Evolutionary conservation across 2,329 filamentous ascomycete species (phyloP).

Genomic region (Paecilomyces fulvus): DNA sequence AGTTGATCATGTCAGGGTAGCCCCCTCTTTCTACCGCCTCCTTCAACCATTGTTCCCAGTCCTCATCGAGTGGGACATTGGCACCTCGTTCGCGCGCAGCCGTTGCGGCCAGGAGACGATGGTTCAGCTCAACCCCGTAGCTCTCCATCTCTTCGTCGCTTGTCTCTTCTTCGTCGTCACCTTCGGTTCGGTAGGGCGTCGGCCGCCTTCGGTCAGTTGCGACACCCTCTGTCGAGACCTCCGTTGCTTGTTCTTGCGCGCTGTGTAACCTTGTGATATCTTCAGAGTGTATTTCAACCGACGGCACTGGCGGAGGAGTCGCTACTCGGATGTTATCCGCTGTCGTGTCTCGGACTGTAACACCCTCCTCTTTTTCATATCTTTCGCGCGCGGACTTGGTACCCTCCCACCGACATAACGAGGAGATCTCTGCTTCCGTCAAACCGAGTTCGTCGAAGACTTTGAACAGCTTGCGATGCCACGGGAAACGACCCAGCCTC

Average conservation of each 20-base stretch:
- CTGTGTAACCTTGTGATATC: slow-evolving; percentile 14
- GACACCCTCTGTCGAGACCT: slow-evolving; percentile 16
- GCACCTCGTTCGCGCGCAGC: slow-evolving; percentile 44
- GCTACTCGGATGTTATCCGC: slow-evolving; percentile 47
- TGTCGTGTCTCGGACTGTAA: slow-evolving; percentile 53
- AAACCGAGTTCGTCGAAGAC: slow-evolving; percentile 52
- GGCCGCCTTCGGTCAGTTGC: not conserved
- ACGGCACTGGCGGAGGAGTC: slow-evolving; percentile 32
- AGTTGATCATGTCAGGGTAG: slow-evolving; percentile 32
- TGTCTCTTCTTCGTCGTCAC: slow-evolving; percentile 32
- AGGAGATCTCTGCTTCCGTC: slow-evolving; percentile 52
- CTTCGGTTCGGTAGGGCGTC: slow-evolving; percentile 9
- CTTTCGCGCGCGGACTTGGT: slow-evolving; percentile 40
- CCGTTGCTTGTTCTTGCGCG: slow-evolving; percentile 14
- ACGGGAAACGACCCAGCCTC: slow-evolving; percentile 52
- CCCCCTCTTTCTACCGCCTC: slow-evolving; percentile 45
- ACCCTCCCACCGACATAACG: slow-evolving; percentile 52
- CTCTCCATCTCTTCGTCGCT: slow-evolving; percentile 42
- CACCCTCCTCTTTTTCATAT: slow-evolving; percentile 47
- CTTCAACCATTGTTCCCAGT: slow-evolving; percentile 52
- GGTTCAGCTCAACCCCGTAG: slow-evolving; percentile 44
- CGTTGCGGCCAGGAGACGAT: slow-evolving; percentile 44
- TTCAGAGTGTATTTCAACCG: slow-evolving; percentile 24
- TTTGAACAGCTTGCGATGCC: slow-evolving; percentile 52
- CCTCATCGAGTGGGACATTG: slow-evolving; percentile 35